Percentiles rank a stretch among this genome's conserved stretches.
These are phyloP conservation scores for Zasmidium cellare DNA, from an alignment of 2,329 filamentous ascomycete species.

Conservation along the genomic window DNA sequence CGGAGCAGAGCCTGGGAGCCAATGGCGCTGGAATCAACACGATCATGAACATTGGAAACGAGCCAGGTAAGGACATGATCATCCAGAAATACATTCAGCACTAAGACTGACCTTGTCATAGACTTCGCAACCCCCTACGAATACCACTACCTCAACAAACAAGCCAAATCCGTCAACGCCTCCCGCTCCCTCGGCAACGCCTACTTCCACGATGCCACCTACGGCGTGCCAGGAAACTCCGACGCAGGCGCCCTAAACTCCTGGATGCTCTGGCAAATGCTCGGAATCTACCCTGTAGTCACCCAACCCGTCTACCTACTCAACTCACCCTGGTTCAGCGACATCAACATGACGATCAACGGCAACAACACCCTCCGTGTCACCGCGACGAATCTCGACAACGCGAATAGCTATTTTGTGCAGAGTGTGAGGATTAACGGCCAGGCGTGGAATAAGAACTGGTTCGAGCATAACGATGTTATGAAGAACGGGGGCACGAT, in stretches of 20 bases:
- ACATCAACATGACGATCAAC: conserved; percentile 34
- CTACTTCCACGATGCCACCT: conserved; percentile 31
- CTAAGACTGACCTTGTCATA: background rate
- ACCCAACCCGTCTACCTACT: conserved; percentile 38
- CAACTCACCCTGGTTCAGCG: conserved; percentile 26
- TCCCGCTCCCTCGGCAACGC: conserved; percentile 27
- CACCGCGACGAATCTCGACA: conserved; percentile 44
- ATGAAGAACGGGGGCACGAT: conserved; percentile 47
- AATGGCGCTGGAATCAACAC: conserved; percentile 39
- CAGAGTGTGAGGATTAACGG: conserved; percentile 57
- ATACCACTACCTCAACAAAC: conserved; percentile 36
- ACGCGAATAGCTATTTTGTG: conserved; percentile 50
- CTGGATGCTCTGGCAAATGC: conserved; percentile 36
- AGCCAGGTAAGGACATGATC: background rate
- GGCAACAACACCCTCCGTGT: conserved; percentile 45
- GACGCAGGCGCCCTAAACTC: conserved; percentile 35
- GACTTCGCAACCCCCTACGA: conserved; percentile 36
- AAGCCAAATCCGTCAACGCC: conserved; percentile 28
- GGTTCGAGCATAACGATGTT: conserved; percentile 56
- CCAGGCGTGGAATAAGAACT: conserved; percentile 53
- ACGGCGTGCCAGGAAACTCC: conserved; percentile 34
- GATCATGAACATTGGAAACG: conserved; percentile 36
- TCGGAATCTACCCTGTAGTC: conserved; percentile 35
- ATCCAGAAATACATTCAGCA: no score
- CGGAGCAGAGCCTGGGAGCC: conserved; percentile 35